Conservation (phyloP, 192 early-diverging fungal species). For the Entophlyctis luteolus region DNA sequence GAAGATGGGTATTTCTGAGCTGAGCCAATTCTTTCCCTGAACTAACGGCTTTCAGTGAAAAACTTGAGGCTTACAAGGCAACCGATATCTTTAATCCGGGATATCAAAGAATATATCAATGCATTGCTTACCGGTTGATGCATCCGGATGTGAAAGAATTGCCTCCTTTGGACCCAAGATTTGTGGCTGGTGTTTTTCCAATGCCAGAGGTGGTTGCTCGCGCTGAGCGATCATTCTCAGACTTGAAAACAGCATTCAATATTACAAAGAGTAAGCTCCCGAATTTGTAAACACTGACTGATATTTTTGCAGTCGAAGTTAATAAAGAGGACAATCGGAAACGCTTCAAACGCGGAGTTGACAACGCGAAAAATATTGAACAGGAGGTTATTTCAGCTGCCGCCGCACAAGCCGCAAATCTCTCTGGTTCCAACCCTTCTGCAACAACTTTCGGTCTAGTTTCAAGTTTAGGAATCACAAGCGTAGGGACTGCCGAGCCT, state of each 20-base stretch:
- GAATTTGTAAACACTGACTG: not conserved
- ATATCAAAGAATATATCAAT: constrained; percentile 52
- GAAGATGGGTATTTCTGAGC: constrained; percentile 46
- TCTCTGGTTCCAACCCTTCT: not conserved
- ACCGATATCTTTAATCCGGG: constrained; percentile 61
- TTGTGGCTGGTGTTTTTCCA: constrained; percentile 48
- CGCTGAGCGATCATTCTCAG: constrained; percentile 37
- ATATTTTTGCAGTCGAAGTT: constrained; percentile 12
- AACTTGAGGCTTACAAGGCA: constrained; percentile 48
- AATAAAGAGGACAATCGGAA: constrained; percentile 29
- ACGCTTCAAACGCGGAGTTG: constrained; percentile 24
- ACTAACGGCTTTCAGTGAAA: constrained; percentile 13
- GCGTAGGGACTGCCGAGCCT: constrained; percentile 54
- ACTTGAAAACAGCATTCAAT: constrained; percentile 48
- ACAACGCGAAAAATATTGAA: constrained; percentile 13
- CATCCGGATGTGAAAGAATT: constrained; percentile 46
- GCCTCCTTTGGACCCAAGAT: constrained; percentile 43
- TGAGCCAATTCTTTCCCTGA: not conserved
- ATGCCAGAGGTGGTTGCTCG: constrained; percentile 39
- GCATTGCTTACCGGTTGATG: constrained; percentile 57
- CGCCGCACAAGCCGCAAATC: not conserved
- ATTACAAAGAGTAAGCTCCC: constrained; percentile 49
- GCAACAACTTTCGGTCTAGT: not conserved
- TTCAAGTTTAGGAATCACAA: not conserved
- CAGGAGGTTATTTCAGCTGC: not conserved